Conservation (phyloP, 495 filamentous ascomycete species). For the Cercophora sp. region DNA sequence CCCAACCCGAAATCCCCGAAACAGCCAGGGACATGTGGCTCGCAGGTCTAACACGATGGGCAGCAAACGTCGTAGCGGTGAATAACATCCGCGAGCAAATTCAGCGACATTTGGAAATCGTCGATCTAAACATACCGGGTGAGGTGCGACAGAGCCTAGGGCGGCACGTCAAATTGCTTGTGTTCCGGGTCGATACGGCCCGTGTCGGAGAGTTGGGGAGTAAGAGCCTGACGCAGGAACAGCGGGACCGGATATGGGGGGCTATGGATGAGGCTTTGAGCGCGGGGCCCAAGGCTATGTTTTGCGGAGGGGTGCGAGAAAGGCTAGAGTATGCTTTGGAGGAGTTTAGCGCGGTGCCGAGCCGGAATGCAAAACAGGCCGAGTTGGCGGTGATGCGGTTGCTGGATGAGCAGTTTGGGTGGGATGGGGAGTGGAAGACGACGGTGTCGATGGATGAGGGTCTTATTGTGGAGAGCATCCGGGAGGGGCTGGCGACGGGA, state of each 20-base stretch:
- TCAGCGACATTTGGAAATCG: constrained; percentile 18
- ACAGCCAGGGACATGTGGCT: constrained; percentile 11
- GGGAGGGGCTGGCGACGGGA: constrained; percentile 9
- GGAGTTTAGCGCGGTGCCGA: constrained; percentile 7
- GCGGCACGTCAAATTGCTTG: constrained; percentile 11
- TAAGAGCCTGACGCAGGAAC: constrained; percentile 8
- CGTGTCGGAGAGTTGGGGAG: neutral
- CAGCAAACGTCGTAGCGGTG: constrained; percentile 8
- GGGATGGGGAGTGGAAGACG: constrained; percentile 9
- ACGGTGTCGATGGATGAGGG: constrained; percentile 10
- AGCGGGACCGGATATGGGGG: constrained; percentile 7
- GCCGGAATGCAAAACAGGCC: constrained; percentile 7
- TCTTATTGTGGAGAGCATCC: constrained; percentile 13
- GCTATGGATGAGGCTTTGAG: constrained; percentile 12
- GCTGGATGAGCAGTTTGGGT: constrained; percentile 14
- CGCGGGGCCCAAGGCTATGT: constrained; percentile 12
- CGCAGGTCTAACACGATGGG: constrained; percentile 6
- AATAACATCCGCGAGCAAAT: constrained; percentile 14
- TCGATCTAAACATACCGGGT: constrained; percentile 13
- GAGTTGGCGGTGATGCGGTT: constrained; percentile 1
- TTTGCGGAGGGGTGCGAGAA: constrained; percentile 10
- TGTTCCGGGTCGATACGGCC: constrained; percentile 6
- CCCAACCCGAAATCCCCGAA: neutral
- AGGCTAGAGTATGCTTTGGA: constrained; percentile 11
- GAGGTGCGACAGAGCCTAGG: neutral